Conservation (phyloP, 768 basidiomycete genomes). For the Kwoniella europaea region DNA sequence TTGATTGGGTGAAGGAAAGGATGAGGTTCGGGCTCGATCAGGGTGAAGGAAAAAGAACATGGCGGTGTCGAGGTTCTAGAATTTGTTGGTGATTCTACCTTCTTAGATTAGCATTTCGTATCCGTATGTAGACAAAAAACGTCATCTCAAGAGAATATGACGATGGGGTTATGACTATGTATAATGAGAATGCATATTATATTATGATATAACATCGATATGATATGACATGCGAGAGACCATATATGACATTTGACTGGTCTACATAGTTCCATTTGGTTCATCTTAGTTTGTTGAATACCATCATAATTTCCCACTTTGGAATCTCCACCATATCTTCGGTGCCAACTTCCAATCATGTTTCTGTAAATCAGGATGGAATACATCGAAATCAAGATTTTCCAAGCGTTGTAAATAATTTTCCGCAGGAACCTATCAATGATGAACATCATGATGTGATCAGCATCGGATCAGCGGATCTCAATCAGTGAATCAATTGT, state of each 20-base stretch:
- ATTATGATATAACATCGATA: not conserved
- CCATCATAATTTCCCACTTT: constrained; percentile 38
- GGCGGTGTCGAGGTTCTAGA: too few relatives aligned
- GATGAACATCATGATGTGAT: too few relatives aligned
- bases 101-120: not conserved
- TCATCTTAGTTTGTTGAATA: too few relatives aligned
- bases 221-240: not conserved
- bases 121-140: not conserved
- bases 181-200: not conserved
- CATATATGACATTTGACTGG: not conserved
- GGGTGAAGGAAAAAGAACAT: not conserved
- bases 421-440: constrained; percentile 53
- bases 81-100: too few relatives aligned
- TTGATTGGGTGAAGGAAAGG: not conserved
- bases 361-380: constrained; percentile 52
- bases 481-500: too few relatives aligned
- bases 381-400: constrained; percentile 54
- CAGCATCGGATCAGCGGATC: too few relatives aligned
- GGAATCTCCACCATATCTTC: constrained; percentile 49
- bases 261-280: too few relatives aligned
- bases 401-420: constrained; percentile 54
- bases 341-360: constrained; percentile 56
- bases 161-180: not conserved
- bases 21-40: not conserved
- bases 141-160: too few relatives aligned